These are phyloP conservation scores for Gelatoporia subvermispora DNA, from an alignment of 768 basidiomycete genomes.

Conservation along the genomic window DNA sequence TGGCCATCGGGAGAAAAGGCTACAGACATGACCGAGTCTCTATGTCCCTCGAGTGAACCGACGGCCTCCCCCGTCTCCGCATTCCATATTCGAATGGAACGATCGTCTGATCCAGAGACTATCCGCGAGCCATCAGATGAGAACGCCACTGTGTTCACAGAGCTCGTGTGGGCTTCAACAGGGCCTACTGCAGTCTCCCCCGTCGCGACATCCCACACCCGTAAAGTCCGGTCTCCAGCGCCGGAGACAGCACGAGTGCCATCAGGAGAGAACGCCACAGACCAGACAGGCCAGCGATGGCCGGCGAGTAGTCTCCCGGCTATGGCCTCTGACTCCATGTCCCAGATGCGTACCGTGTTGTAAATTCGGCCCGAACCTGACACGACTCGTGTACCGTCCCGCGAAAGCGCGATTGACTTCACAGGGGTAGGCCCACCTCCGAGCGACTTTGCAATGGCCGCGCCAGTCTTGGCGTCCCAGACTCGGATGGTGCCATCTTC, in stretches of 20 bases:
- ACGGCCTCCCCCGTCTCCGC: slow-evolving; percentile 11
- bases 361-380: slow-evolving; percentile 21
- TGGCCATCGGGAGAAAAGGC: neutral
- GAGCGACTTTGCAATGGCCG: too few relatives aligned
- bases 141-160: slow-evolving; percentile 22
- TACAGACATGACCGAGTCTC: neutral
- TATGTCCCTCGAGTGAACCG: neutral
- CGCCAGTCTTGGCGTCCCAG: too few relatives aligned
- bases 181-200: neutral
- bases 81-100: slow-evolving; percentile 25
- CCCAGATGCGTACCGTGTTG: slow-evolving; percentile 14
- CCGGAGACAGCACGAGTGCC: slow-evolving; percentile 1
- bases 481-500: too few relatives aligned
- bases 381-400: slow-evolving; percentile 17
- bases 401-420: slow-evolving; percentile 23
- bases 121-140: slow-evolving; percentile 25
- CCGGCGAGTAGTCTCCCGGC: neutral
- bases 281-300: slow-evolving; percentile 4
- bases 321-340: slow-evolving; percentile 4
- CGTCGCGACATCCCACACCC: slow-evolving; percentile 3
- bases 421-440: too few relatives aligned
- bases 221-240: neutral
- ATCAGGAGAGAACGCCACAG: slow-evolving; percentile 10
- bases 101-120: slow-evolving; percentile 24
- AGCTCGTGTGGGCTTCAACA: slow-evolving; percentile 18